These are phyloP conservation scores for Holtermanniella nyarrowii DNA, from an alignment of 768 basidiomycete genomes.

Conservation along the genomic window DNA sequence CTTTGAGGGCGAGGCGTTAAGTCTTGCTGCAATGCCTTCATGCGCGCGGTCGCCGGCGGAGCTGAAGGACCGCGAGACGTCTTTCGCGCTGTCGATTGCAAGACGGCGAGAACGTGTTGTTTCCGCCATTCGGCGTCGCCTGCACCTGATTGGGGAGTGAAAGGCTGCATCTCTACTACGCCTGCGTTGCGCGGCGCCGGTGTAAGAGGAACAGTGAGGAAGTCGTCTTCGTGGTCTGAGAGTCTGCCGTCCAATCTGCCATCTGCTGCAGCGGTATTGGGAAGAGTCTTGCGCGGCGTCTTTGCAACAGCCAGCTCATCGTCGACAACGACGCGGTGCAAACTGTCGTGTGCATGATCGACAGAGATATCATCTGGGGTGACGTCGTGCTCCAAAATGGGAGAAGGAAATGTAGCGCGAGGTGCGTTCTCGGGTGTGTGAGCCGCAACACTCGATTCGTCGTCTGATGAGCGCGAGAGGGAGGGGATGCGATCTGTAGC, in stretches of 20 bases:
- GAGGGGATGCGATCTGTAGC: constrained; percentile 23
- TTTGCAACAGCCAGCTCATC: too few relatives aligned
- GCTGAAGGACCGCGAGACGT: constrained; percentile 39
- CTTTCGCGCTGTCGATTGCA: constrained; percentile 11
- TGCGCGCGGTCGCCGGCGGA: background rate
- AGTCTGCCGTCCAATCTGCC: too few relatives aligned
- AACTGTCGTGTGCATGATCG: background rate
- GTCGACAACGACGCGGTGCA: too few relatives aligned
- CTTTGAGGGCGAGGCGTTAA: too few relatives aligned
- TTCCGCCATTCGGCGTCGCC: constrained; percentile 31
- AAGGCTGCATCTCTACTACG: too few relatives aligned
- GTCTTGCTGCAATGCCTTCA: background rate
- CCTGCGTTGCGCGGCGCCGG: too few relatives aligned
- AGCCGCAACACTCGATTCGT: constrained; percentile 19
- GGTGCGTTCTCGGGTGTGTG: too few relatives aligned
- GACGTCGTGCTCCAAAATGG: constrained; percentile 8
- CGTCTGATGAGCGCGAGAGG: constrained; percentile 19
- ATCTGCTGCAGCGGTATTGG: too few relatives aligned
- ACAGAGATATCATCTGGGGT: constrained; percentile 4
- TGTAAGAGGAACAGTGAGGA: too few relatives aligned
- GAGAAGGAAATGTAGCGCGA: too few relatives aligned
- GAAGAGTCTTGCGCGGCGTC: too few relatives aligned
- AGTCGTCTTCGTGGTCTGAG: too few relatives aligned
- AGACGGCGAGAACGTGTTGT: constrained; percentile 31
- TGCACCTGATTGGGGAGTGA: constrained; percentile 26